Evolutionary conservation across 2,329 filamentous ascomycete genomes (phyloP).

Genomic region (Aspergillus chevalieri): DNA sequence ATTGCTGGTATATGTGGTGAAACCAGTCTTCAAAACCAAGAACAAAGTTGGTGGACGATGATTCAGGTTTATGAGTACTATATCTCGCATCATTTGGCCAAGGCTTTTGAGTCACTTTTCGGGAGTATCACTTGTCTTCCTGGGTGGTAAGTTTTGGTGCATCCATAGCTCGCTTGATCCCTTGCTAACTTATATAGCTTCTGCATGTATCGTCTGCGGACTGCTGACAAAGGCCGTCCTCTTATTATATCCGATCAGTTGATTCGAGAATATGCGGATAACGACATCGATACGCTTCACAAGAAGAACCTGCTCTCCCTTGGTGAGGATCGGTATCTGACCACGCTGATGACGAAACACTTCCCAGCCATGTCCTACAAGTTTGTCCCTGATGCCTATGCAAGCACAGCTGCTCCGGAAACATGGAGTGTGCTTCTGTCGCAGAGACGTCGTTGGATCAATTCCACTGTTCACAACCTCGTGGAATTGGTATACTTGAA

Average conservation of each 20-base stretch:
- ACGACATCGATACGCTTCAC: constrained; percentile 87
- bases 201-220: constrained; percentile 95
- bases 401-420: constrained; percentile 87
- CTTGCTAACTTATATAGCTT: constrained; percentile 61
- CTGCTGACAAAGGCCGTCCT: constrained; percentile 87
- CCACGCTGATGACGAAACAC: constrained; percentile 96
- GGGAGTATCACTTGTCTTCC: constrained; percentile 98
- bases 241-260: constrained; percentile 87
- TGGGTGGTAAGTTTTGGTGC: constrained; percentile 67
- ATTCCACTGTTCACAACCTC: constrained; percentile 96
- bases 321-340: constrained; percentile 94
- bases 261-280: constrained; percentile 82
- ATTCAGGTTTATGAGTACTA: constrained; percentile 99
- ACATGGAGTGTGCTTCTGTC: constrained; percentile 90
- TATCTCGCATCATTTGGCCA: constrained; percentile 93
- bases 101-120: constrained; percentile 96
- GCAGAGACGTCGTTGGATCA: constrained; percentile 99
- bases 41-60: constrained; percentile 97
- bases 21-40: constrained; percentile 91
- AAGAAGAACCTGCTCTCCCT: constrained; percentile 89
- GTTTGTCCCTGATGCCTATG: constrained; percentile 88
- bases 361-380: constrained; percentile 96
- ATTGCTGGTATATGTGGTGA: constrained; percentile 97
- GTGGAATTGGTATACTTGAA: constrained; percentile 83
- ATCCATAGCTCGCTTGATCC: background rate